Base-by-base conservation (phyloP, 495 filamentous ascomycete species). In the Talaromyces proteolyticus region DNA sequence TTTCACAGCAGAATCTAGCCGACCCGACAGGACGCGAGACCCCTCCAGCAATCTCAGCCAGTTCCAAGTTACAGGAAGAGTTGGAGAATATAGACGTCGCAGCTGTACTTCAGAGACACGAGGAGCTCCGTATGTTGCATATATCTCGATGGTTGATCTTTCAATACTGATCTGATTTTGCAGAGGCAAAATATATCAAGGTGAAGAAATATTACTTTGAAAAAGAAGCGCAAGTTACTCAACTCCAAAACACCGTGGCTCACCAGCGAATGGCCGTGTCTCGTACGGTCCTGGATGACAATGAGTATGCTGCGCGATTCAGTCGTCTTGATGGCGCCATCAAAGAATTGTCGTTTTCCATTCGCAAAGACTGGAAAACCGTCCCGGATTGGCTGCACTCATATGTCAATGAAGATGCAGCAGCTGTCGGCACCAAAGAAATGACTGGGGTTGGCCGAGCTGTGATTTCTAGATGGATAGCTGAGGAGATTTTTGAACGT, bases 191-290 rank as follows among this genome's bases (percentile, higher is more conserved):
- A 73, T 98, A 98, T 62, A 89, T 89, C 68, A 96, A 96, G 64
- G 93, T 98, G 44, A 98, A 98, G 72, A 81, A 88, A 25, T 86
- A 95, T 54, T 98, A 96, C 62, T 98, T 97, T 62, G 93, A 98
- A 50, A 90, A 91, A 57, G 91, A 94, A 59, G 74, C 85, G 42
- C 92, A 97, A 62, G 89, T 98, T 10, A 89, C 96, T 62, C 86
- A 91, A 59, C 80, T 98, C 10, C 93, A 98, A 67, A 97, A 98
- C 63, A 92, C 89, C 4, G 81, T 98, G 41, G 93, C 94, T 26
- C 89, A 96, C 64, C 94, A 97, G 65, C 82, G 93, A 46, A 85
- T 98, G 63, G 89, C 92, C 12, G 87, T 92, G 55, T 97, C 92
- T 14, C 88, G 91, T 24, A 97, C 92, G 0, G 90, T 93, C 4